These are phyloP conservation scores for Ramaria sp. DNA, from an alignment of 768 basidiomycete species.

Conservation along the genomic window DNA sequence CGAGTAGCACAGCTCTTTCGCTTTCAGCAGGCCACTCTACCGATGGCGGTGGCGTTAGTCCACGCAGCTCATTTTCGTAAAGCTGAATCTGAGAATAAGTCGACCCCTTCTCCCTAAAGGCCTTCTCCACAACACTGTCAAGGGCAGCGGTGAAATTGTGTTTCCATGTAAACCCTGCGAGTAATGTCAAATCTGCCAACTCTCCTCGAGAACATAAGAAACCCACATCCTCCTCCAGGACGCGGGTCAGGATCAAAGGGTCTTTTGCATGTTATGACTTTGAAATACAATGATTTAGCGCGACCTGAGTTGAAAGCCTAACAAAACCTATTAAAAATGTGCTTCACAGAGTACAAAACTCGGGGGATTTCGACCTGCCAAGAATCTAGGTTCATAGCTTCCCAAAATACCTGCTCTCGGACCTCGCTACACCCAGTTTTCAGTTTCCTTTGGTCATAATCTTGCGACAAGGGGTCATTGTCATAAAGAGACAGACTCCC, in stretches of 20 bases:
- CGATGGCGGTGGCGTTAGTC: not conserved
- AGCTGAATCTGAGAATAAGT: conserved; percentile 1
- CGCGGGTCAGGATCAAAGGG: not conserved
- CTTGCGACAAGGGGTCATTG: not conserved
- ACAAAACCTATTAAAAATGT: not conserved
- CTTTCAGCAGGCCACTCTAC: not conserved
- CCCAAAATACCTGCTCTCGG: conserved; percentile 6
- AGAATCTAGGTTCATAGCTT: conserved; percentile 8
- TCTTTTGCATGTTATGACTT: conserved; percentile 5
- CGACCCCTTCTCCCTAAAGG: conserved; percentile 4
- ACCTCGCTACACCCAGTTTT: conserved; percentile 1
- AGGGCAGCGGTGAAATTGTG: not conserved
- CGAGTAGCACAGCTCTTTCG: not conserved
- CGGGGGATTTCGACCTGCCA: conserved; percentile 1
- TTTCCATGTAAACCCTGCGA: conserved; percentile 5
- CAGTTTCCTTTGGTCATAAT: conserved; percentile 5
- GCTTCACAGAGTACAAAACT: not conserved
- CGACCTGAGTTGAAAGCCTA: conserved; percentile 9
- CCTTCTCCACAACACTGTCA: not conserved
- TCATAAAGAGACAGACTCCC: not conserved
- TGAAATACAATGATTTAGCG: conserved; percentile 2
- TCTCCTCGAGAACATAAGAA: not conserved
- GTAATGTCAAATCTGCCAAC: not conserved
- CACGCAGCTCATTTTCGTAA: not conserved
- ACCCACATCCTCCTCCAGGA: conserved; percentile 5